Evolutionary conservation across 305 asterid genomes (phyloP), one percentile per base, ranked within the genome.

Genomic region (Lippia alba): DNA sequence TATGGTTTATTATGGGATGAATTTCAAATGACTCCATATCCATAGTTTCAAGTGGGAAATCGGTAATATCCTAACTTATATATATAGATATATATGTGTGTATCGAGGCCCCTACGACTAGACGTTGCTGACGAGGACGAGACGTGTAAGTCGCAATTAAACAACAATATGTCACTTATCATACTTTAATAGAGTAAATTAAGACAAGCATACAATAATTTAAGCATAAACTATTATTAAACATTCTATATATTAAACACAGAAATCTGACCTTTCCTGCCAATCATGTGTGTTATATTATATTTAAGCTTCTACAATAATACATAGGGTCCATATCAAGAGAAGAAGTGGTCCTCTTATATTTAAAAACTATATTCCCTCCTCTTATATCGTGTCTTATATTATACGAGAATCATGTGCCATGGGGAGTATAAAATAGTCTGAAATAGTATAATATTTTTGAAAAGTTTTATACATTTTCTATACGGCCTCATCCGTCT

Each of bases 371-470:
- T 32, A 44, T 44, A 8, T 57, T 19, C 76, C 76, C 36, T 24
- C 50, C 65, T 55, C 56, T 40, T 36, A 34, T 32, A 59, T 51
- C 51, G 14, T 20, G 71, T 51, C 61, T 69, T 49, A 36, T 66
- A 61, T 48, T 58, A 54, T 44, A 55, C 68, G 24, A 75, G 64
- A 74, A 71, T 45, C 74, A 65, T 60, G 71, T 74, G 61, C 55
- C 65, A 46, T 44, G 70, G 49, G 64, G 15, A 30, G 7, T 36
- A 10, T 50, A 61, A 74, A 73, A 33, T 61, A 51, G 41, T 55
- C 45, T 8, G 60, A 20, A 67, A 12, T 8, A 11, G 20, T 15
- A 49, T 39, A 48, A 12, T 3, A 8, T n/a, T 41, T 57, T 54
- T 39, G 17, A 59, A 70, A 15, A 2, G 16, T 8, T 48, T 6